Evolutionary conservation across 306 rosid species (phyloP), one percentile per base, ranked within the genome.

Genomic region (Pyrus bretschneideri): DNA sequence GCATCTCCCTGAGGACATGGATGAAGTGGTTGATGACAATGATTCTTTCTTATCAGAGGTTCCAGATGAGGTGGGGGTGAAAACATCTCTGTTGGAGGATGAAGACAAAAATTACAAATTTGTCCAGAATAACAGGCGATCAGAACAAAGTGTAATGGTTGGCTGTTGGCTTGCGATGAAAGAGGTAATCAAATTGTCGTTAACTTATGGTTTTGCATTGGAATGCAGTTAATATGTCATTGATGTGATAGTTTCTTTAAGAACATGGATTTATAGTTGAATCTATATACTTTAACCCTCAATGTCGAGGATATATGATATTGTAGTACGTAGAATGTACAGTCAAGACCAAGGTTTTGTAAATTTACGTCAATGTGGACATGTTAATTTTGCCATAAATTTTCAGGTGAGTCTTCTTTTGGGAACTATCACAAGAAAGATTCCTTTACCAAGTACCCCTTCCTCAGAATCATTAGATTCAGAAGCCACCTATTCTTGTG

Each of bases 151-250:
- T 81, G 97, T 95, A 73, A 95, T 95, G 99, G 99, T 90, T 89
- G 97, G 99, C 76, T 95, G 97, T 83, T 95, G 99, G 99, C 93
- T 95, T 64, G 99, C 99, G 40, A 92, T 95, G 99, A 95, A 95
- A 86, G 99, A 95, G 97, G 99, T 95, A 83, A 71, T 77, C 82
- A 49, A 62, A 71, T 63, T 76, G 46, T 58, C 72, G 12, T 76
- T 9, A 44, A 10, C 57, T 35, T 77, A 45, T 35, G 29, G 57
- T 76, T 61, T 74, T 80, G 42, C 29, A 5, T 51, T 27, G 6
- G 17, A 25, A 76, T 22, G 68, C 46, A 33, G 68, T 59, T 69
- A 55, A 67, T 62, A 62, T 75, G 71, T 61, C 77, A 45, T 77
- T 75, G 31, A 10, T 67, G 35, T 38, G 30, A 49, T 77, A 13